Evolutionary conservation across 2,329 filamentous ascomycete species (phyloP), one percentile per base, ranked within the genome.

Genomic region (Colletotrichum lini): DNA sequence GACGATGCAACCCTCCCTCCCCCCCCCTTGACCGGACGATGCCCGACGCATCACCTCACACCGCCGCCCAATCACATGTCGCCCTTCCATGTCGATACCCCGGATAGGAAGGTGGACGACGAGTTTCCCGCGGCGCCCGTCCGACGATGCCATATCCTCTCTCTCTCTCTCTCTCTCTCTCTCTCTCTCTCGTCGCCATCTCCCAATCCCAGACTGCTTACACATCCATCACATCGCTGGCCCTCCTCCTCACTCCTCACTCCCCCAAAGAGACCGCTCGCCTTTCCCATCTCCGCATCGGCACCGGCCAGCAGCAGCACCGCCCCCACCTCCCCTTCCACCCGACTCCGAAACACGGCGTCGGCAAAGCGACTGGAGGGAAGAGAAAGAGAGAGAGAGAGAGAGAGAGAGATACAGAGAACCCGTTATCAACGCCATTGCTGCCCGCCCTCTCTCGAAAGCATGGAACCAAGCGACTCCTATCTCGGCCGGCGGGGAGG

Each of bases 251-350:
- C 26, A 26, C 26, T 26, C 26, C 26, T 26, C 26, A 26, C 40
- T 18, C 42, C 49, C 10, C 35, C 16, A 30, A 59, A 18, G 13
- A 23, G 16, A 13, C 18, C 4, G 12, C 30, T 56, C n/a, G 18
- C 47, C 23, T 13, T 40, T 57, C 64, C 40, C 50, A 67, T 67
- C 65, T 59, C 68, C 65, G 65, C 49, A 68, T 71, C 65, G 68
- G 68, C 68, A 71, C 68, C 68, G 65, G 58, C 38, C 45, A 40
- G 16, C 23, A 38, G 3, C 30, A 21, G 2, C 18, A 23, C 18
- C 26, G 16, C 12, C 4, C 23, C 44, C 54, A 15, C 57, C 21
- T 10, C 38, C 3, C 40, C 21, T 23, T 26, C 18, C 44, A 18
- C 23, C 44, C 26, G 30, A 16, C 58, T 49, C 44, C 58, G 26